Conservation (phyloP, 805 yeast species). For the Torulaspora franciscae region DNA sequence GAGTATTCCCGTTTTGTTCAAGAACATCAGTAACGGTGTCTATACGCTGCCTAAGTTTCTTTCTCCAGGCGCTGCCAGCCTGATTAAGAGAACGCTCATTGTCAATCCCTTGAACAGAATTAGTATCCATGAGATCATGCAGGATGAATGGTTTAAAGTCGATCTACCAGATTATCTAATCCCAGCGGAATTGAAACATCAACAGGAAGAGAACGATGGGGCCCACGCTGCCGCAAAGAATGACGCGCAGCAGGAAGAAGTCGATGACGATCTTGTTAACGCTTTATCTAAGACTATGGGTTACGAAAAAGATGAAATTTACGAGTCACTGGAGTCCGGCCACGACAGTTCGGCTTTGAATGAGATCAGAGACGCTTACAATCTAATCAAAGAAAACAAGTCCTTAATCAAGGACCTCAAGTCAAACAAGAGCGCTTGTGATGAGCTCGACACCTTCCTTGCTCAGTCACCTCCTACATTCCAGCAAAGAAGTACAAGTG, state of each 20-base stretch:
- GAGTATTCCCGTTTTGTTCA: slow-evolving; percentile 88
- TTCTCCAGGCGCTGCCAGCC: slow-evolving; percentile 76
- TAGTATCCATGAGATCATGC: slow-evolving; percentile 85
- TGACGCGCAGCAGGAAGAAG: slow-evolving; percentile 35
- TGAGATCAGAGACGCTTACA: slow-evolving; percentile 83
- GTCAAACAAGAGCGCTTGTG: slow-evolving; percentile 38
- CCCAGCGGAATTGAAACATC: slow-evolving; percentile 38
- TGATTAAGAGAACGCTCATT: slow-evolving; percentile 84
- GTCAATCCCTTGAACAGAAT: slow-evolving; percentile 93
- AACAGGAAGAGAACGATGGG: slow-evolving; percentile 26
- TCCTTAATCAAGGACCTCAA: slow-evolving; percentile 63
- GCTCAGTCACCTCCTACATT: slow-evolving; percentile 58
- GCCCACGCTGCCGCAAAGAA: slow-evolving; percentile 23
- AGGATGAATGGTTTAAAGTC: slow-evolving; percentile 88
- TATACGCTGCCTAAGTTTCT: slow-evolving; percentile 84
- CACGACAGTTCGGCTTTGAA: slow-evolving; percentile 49
- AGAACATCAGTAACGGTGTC: slow-evolving; percentile 88
- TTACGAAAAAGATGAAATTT: slow-evolving; percentile 75
- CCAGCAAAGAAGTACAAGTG: slow-evolving; percentile 20
- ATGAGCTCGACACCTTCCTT: slow-evolving; percentile 52
- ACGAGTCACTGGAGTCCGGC: slow-evolving; percentile 55
- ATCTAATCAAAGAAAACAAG: slow-evolving; percentile 74
- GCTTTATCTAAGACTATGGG: slow-evolving; percentile 84
- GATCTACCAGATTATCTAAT: slow-evolving; percentile 75
- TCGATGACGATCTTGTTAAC: slow-evolving; percentile 70